These are phyloP conservation scores for Serpula lacrymans DNA, from an alignment of 768 basidiomycete species.

Conservation along the genomic window DNA sequence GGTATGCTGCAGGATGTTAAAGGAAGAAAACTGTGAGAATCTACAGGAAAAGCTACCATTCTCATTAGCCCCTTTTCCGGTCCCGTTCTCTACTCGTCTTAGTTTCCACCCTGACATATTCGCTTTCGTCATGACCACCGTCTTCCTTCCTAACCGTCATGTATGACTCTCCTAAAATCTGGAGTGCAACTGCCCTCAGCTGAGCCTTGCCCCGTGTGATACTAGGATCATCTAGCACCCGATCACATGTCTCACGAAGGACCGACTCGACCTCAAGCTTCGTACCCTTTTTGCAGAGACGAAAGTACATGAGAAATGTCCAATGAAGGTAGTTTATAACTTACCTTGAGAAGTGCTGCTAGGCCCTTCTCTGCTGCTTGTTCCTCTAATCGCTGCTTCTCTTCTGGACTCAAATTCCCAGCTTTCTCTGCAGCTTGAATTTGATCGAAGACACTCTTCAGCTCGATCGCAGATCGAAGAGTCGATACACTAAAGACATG, in stretches of 20 bases:
- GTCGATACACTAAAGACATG: constrained; percentile 64
- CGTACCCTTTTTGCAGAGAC: constrained; percentile 55
- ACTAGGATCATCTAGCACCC: constrained; percentile 58
- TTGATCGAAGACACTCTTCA: constrained; percentile 88
- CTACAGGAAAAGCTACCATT: too few relatives aligned
- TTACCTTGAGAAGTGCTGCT: constrained; percentile 85
- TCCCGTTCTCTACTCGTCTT: constrained; percentile 55
- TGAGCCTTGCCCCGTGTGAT: constrained; percentile 56
- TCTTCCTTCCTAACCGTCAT: constrained; percentile 65
- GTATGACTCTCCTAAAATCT: constrained; percentile 82
- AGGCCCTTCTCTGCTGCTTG: constrained; percentile 92
- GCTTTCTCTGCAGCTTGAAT: constrained; percentile 87
- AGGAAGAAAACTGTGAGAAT: too few relatives aligned
- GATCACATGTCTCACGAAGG: constrained; percentile 84
- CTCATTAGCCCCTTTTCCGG: constrained; percentile 20
- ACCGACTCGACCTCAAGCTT: constrained; percentile 92
- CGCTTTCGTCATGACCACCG: constrained; percentile 53
- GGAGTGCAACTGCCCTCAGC: constrained; percentile 76
- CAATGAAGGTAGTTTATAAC: constrained; percentile 5
- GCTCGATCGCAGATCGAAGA: constrained; percentile 79
- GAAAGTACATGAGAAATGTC: not conserved
- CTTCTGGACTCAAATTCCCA: constrained; percentile 73
- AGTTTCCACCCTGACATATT: constrained; percentile 82
- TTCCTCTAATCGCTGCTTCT: constrained; percentile 81
- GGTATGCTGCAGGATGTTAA: too few relatives aligned